Conservation (phyloP, 495 filamentous ascomycete genomes). For the Collariella sp. region DNA sequence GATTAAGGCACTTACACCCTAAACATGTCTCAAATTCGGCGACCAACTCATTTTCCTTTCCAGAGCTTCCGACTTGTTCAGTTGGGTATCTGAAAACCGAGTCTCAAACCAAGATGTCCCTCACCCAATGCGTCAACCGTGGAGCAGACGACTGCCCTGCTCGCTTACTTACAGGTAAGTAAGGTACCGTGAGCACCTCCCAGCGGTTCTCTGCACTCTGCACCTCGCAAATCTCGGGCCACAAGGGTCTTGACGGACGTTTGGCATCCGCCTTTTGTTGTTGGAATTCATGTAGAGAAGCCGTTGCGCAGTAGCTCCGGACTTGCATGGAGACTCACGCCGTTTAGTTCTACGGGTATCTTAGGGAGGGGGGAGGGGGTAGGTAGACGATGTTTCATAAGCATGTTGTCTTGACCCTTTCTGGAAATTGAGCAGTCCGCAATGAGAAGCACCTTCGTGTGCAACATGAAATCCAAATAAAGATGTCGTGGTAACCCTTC, state of each 20-base stretch:
- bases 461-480: too few relatives aligned
- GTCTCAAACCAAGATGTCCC: too few relatives aligned
- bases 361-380: background rate
- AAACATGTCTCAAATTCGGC: background rate
- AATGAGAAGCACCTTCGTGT: too few relatives aligned
- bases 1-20: too few relatives aligned
- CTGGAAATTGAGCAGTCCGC: background rate
- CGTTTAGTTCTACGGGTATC: conserved; percentile 2
- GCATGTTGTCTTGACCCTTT: background rate
- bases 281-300: too few relatives aligned
- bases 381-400: background rate
- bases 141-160: background rate
- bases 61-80: too few relatives aligned
- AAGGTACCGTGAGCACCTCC: background rate
- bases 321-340: background rate
- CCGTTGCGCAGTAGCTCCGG: too few relatives aligned
- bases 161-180: background rate
- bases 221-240: conserved; percentile 14
- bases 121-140: too few relatives aligned
- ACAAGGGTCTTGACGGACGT: conserved; percentile 3
- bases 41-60: background rate
- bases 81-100: too few relatives aligned
- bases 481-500: too few relatives aligned
- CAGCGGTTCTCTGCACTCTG: conserved; percentile 10
- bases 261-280: conserved; percentile 1